Evolutionary conservation across 371 early-diverging fungal genomes (phyloP).

Genomic region (Actinomortierella wolfii): DNA sequence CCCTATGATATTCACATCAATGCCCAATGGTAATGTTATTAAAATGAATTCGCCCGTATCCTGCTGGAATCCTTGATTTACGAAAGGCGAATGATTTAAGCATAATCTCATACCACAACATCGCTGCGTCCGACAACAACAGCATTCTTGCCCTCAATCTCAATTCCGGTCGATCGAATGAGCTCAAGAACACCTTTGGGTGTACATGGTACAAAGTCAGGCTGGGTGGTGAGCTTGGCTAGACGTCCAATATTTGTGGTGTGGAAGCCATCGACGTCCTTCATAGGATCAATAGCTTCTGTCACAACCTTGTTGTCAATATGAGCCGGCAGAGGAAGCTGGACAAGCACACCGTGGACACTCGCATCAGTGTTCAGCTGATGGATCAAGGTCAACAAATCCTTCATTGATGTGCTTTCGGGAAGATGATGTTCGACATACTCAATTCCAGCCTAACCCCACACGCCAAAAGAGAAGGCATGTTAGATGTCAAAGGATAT

Average conservation of each 20-base stretch:
- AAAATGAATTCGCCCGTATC: neutral
- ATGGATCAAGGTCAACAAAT: slow-evolving; percentile 62
- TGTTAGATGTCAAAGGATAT: too few relatives aligned
- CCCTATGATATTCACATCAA: slow-evolving; percentile 54
- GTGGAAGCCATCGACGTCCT: slow-evolving; percentile 97
- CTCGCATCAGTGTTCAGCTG: slow-evolving; percentile 78
- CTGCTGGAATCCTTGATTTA: neutral
- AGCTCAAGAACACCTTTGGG: slow-evolving; percentile 91
- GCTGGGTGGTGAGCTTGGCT: slow-evolving; percentile 76
- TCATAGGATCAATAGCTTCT: slow-evolving; percentile 81
- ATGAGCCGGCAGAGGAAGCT: slow-evolving; percentile 88
- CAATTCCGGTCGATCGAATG: slow-evolving; percentile 64
- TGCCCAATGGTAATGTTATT: neutral
- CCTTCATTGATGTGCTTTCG: slow-evolving; percentile 25
- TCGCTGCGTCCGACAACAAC: slow-evolving; percentile 94
- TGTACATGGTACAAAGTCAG: slow-evolving; percentile 91
- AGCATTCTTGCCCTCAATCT: slow-evolving; percentile 80
- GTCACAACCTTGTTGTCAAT: slow-evolving; percentile 78
- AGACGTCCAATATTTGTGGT: slow-evolving; percentile 89
- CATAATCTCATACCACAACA: slow-evolving; percentile 67
- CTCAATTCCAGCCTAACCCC: slow-evolving; percentile 38
- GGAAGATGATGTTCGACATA: slow-evolving; percentile 41
- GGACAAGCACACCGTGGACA: slow-evolving; percentile 93
- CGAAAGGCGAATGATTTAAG: neutral
- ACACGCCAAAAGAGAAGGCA: too few relatives aligned